Percentiles rank a stretch among this genome's conserved stretches.
These are phyloP conservation scores for Nitzschia putrida DNA, from an alignment of 108 stramenopile species.

Conservation along the genomic window DNA sequence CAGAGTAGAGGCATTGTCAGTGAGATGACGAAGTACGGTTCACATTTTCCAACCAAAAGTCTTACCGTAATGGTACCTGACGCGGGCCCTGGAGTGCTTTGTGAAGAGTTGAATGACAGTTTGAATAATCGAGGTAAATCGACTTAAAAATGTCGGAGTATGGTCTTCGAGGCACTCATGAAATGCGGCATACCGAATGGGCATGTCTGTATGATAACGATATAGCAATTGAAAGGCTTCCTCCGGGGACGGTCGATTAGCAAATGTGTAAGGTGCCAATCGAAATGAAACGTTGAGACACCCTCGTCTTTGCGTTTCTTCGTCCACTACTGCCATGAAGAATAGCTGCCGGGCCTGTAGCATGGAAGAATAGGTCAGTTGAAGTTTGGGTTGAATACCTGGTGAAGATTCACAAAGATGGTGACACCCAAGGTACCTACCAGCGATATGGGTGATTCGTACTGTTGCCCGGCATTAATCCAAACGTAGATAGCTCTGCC, in stretches of 20 bases:
- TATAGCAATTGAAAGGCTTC: neutral
- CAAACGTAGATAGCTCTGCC: conserved; percentile 5
- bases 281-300: neutral
- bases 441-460: conserved; percentile 1
- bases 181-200: conserved; percentile 7
- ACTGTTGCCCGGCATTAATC: conserved; percentile 7
- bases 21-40: too few relatives aligned
- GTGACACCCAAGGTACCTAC: too few relatives aligned
- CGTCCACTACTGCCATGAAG: neutral
- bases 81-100: neutral
- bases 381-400: too few relatives aligned
- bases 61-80: conserved; percentile 4
- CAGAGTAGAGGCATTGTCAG: too few relatives aligned
- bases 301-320: conserved; percentile 3
- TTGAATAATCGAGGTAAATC: neutral
- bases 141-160: neutral
- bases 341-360: conserved; percentile 3
- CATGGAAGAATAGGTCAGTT: too few relatives aligned
- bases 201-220: neutral
- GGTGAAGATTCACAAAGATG: too few relatives aligned
- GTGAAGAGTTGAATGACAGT: neutral
- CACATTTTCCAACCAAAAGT: too few relatives aligned
- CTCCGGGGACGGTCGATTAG: neutral
- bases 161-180: conserved; percentile 13
- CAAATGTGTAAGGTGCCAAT: neutral